A percentile compares a stretch with the other conserved stretches of the same genome.
Conservation (phyloP, 768 basidiomycete species). For the Agrocybe pediades region DNA sequence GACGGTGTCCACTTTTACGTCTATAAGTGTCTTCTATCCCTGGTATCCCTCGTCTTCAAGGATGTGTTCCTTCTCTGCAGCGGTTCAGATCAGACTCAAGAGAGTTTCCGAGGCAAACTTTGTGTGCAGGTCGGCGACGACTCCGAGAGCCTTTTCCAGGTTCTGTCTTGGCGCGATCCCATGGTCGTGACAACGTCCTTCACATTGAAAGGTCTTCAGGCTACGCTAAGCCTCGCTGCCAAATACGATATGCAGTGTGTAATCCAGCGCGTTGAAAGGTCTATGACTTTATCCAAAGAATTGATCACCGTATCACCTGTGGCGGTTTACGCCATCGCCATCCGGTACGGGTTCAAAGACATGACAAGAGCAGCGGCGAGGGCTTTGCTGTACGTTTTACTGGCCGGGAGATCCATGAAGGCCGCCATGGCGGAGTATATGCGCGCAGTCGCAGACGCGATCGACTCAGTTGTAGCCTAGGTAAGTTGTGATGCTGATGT, state of each 20-base stretch:
- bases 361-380: neutral
- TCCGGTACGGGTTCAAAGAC: neutral
- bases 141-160: neutral
- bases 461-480: neutral
- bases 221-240: neutral
- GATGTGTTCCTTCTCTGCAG: slow-evolving; percentile 28
- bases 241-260: neutral
- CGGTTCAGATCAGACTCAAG: neutral
- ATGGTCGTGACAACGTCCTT: neutral
- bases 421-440: neutral
- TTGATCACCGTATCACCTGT: neutral
- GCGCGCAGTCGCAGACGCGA: neutral
- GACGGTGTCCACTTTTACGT: slow-evolving; percentile 31
- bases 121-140: neutral
- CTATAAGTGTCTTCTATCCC: slow-evolving; percentile 23
- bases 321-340: neutral
- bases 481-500: neutral
- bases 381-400: neutral
- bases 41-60: slow-evolving; percentile 30
- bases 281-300: neutral
- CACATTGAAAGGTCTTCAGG: neutral
- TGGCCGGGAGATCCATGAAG: neutral
- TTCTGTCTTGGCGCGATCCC: neutral
- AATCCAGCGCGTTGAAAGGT: neutral
- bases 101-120: neutral